Evolutionary conservation across 768 basidiomycete species (phyloP), one percentile per base, ranked within the genome.

Genomic region (Mycena epipterygia): DNA sequence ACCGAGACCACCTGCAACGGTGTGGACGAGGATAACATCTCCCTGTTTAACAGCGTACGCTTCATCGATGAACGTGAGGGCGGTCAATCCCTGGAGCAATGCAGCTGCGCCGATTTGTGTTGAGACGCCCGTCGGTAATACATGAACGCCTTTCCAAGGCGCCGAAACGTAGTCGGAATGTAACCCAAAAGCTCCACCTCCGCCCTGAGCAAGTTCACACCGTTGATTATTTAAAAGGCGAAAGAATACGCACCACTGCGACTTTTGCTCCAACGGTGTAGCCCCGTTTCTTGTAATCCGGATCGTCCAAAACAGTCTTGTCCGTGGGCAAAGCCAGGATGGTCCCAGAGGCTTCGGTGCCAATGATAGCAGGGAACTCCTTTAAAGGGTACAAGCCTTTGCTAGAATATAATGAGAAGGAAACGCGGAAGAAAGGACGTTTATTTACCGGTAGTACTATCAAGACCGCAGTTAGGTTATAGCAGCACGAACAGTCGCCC

Each of bases 1-100:
- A 3, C 90, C 97, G 13, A 98, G 86, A 14, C 97, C 96, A 35
- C 97, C 97, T 0, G 97, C 96, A 37, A 97, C 88, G 35, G 97
- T 97, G 78, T 98, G 95, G 2, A 98, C 88, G 56, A 97, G 86
- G 64, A 97, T 90, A 53, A 84, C 87, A 75, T 97, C 95, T 2
- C 89, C 93, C 74, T 88, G 88, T 79, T 96, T 87, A 65, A 97
- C 93, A 49, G 90, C 81, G 80, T 98, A 94, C 11, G 95, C 90
- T 79, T 99, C 97, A 55, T 91, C 91, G 72, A 93, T 86, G 75
- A 96, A 93, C 1, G 89, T 88, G 17, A 93, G 76, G 0, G 92
- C 91, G 0, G 97, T 98, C 58, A 97, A 73, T 27, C 91, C 94
- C 76, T 97, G 95, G 9, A 94, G 81, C 25, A 90, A 76, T 2